Base-by-base conservation (phyloP, 768 basidiomycete species). In the Termitomyces sp. region DNA sequence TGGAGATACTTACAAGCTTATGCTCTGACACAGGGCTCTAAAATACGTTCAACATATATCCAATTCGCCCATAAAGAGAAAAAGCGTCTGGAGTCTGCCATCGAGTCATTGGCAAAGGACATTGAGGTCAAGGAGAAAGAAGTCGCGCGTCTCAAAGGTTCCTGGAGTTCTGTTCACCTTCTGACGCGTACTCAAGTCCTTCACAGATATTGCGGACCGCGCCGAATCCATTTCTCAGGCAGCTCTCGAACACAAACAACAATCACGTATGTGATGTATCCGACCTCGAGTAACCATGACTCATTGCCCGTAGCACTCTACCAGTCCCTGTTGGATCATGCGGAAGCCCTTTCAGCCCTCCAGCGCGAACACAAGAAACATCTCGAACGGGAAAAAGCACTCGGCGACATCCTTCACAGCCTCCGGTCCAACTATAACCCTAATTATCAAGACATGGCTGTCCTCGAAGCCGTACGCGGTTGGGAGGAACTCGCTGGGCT, bases 361-460 rank as follows among this genome's bases (percentile, higher is more conserved):
- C 81, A 86, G 57, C 78, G 78, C 37, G 86, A 90, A 66, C 78
- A 92, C 68, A 75, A 85, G 56, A 83, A 85, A 59, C 85, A 90
- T 57, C 70, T 91, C 28, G 83, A 88, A 58, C 87, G 88, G 52
- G 86, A 95, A 66, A 82, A 82, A 59, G 78, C 84, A 47, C 82
- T 99, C 2, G 88, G 87, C 24, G 82, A 86, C n/a, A 91, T 99
- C 51, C 81, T 99, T 6, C 81, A 86, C 57, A 77, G 86, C 29
- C 82, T 99, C 12, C 82, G 92, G 22, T 81, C 83, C 10, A 87
- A 88, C 4, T 98, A 97, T 75, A 99, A 99, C 70, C 96, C 96
- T 16, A 99, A 99, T 70, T 98, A 98, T 72, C 95, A 98, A 69
- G 96, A 99, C 68, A 98, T 99, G 96, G 94, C 94, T 2, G 96